These are phyloP conservation scores for Claviceps lovelessii DNA, from an alignment of 2,329 filamentous ascomycete genomes.

Conservation along the genomic window DNA sequence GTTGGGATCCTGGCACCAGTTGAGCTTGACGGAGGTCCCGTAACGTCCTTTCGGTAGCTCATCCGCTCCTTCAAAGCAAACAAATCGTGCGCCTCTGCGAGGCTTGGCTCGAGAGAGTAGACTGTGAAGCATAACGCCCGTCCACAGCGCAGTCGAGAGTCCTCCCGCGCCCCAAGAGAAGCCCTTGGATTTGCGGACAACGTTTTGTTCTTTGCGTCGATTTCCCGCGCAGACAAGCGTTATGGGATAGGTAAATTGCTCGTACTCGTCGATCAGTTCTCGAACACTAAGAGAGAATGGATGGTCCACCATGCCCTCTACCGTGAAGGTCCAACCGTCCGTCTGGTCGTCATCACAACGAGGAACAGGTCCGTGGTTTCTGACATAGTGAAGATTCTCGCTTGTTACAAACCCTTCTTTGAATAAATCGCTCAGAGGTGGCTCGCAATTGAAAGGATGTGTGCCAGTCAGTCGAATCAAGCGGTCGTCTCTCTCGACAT, in stretches of 20 bases:
- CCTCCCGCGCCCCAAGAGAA: conserved; percentile 90
- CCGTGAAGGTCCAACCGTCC: conserved; percentile 64
- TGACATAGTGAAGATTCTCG: conserved; percentile 78
- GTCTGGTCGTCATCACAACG: conserved; percentile 57
- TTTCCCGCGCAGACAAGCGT: conserved; percentile 90
- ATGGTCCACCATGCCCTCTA: conserved; percentile 72
- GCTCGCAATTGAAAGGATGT: conserved; percentile 84
- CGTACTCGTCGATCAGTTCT: conserved; percentile 58
- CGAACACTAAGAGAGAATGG: conserved; percentile 58
- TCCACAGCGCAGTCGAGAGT: conserved; percentile 76
- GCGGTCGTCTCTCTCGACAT: conserved; percentile 66
- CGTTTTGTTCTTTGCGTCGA: conserved; percentile 81
- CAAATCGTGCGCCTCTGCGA: conserved; percentile 56
- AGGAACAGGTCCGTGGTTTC: conserved; percentile 79
- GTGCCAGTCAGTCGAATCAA: conserved; percentile 76
- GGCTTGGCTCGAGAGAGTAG: conserved; percentile 56
- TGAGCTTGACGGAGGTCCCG: conserved; percentile 74
- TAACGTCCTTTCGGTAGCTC: conserved; percentile 79
- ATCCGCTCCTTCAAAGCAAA: conserved; percentile 86
- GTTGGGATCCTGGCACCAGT: conserved; percentile 75
- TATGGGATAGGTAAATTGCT: conserved; percentile 72
- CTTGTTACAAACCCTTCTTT: conserved; percentile 73
- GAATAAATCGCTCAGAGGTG: conserved; percentile 65
- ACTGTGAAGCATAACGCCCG: conserved; percentile 62
- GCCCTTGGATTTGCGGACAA: conserved; percentile 78